Base-by-base conservation (phyloP, 1,284 basidiomycete species). In the Hemileia vastatrix region DNA sequence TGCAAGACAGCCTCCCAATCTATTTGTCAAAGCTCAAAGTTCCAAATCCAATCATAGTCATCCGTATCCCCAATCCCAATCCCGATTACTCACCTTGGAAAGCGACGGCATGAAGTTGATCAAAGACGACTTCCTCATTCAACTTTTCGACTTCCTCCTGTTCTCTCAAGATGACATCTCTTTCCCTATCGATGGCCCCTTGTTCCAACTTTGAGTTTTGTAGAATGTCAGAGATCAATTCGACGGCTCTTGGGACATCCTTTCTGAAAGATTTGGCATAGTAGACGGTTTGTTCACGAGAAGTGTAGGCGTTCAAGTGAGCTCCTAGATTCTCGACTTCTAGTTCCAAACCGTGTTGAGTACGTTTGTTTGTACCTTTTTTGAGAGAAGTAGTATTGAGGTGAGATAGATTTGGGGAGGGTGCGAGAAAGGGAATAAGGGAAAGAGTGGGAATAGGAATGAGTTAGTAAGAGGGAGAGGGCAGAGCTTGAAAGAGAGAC, bases 131-230 rank as follows among this genome's bases (percentile, higher is more conserved):
- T 78, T 98, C 94, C 80, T 97, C 92, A 65, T 88, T 79, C 81
- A 95, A 91, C 82, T 97, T 97, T 79, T 96, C 92, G 49, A 98
- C 94, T 80, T 98, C 95, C 80, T 97, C 90, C 80, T 96, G 92
- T 78, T 98, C 94, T 67, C 95, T 83, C 64, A 98, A 79, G 71
- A 98, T 98, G 63, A 97, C 94, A 76, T 95, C 91, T 55, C 94
- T 84, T 81, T 98, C 95, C 69, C 93, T 82, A 80, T 98, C 94
- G 71, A 98, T 86, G 2, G 94, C 93, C 44, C 81, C 72, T 65
- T 78, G 79, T 75, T 98, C 95, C 59, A 98, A 82, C 81, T 94
- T 97, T 40, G 90, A 94, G 80, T 94, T 94, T 78, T 96, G 93
- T 55, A 98, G 83, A 73, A 98, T 98, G 79, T 98, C 94, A 72